Conservation (phyloP, 352 stramenopile species). For the Phytophthora sansomeana region DNA sequence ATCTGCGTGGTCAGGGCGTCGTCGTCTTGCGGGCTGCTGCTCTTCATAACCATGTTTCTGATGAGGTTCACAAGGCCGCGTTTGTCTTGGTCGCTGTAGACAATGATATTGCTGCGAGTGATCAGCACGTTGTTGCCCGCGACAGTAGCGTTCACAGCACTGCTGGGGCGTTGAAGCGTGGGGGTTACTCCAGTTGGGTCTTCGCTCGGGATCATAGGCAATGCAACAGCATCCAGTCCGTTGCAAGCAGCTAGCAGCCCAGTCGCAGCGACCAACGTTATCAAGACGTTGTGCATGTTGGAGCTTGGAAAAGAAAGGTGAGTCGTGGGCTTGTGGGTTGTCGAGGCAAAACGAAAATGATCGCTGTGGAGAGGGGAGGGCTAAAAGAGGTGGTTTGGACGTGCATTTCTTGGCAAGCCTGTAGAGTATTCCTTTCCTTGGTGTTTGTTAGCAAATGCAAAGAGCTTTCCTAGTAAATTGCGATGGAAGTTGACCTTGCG, state of each 20-base stretch:
- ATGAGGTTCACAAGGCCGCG: slow-evolving; percentile 11
- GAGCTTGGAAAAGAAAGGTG: background rate
- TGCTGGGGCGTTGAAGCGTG: background rate
- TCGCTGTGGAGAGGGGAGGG: too few relatives aligned
- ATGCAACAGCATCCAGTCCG: background rate
- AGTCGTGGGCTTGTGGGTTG: background rate
- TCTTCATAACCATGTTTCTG: slow-evolving; percentile 23
- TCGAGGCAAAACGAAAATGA: background rate
- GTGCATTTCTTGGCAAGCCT: background rate
- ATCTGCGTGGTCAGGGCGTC: slow-evolving; percentile 22
- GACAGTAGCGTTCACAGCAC: slow-evolving; percentile 8
- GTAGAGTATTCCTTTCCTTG: background rate
- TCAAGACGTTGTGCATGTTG: background rate
- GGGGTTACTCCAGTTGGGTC: background rate
- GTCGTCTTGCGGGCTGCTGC: slow-evolving; percentile 13
- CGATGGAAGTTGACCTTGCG: too few relatives aligned
- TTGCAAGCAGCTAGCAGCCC: background rate
- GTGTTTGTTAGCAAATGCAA: background rate
- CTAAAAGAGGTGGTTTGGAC: too few relatives aligned
- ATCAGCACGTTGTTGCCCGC: slow-evolving; percentile 29
- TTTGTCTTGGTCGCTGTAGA: slow-evolving; percentile 24
- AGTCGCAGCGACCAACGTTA: background rate
- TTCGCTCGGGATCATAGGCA: background rate
- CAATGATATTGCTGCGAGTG: slow-evolving; percentile 28
- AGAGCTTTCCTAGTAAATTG: background rate